These are phyloP conservation scores for Vigna angularis DNA, from an alignment of 306 rosid species.

Conservation along the genomic window DNA sequence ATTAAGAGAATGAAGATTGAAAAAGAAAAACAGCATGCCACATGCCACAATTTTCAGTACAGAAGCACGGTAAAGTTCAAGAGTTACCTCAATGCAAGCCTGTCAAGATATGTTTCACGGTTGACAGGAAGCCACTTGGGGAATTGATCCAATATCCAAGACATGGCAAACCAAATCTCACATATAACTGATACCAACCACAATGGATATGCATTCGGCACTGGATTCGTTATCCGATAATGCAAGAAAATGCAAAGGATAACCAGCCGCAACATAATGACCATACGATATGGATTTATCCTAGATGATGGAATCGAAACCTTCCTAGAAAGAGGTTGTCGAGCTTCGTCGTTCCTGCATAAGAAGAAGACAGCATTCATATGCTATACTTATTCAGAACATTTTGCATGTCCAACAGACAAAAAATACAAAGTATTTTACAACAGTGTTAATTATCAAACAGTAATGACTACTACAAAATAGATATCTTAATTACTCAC, in stretches of 20 bases:
- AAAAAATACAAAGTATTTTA: neutral
- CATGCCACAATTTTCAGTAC: neutral
- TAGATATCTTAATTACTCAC: constrained; percentile 53
- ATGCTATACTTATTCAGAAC: constrained; percentile 1
- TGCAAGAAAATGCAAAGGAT: constrained; percentile 90
- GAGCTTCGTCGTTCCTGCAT: constrained; percentile 91
- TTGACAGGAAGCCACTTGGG: constrained; percentile 98
- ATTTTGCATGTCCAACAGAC: neutral
- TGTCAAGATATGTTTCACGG: constrained; percentile 96
- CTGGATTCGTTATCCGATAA: constrained; percentile 95
- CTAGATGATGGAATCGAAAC: constrained; percentile 93
- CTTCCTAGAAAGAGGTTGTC: constrained; percentile 96
- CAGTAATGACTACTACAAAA: neutral
- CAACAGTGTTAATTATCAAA: neutral
- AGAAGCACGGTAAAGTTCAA: constrained; percentile 9
- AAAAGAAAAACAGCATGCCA: neutral
- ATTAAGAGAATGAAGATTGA: constrained; percentile 41
- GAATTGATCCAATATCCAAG: constrained; percentile 98
- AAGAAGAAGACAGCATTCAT: constrained; percentile 11
- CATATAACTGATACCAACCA: constrained; percentile 96
- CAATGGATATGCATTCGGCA: constrained; percentile 79
- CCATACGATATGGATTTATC: constrained; percentile 94
- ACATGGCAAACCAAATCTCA: constrained; percentile 97
- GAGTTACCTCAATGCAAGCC: constrained; percentile 82
- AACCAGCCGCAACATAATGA: constrained; percentile 85